phyloP scores from a whole-genome alignment of 805 yeast genomes.

The Isabelozyma gotoi region DNA sequence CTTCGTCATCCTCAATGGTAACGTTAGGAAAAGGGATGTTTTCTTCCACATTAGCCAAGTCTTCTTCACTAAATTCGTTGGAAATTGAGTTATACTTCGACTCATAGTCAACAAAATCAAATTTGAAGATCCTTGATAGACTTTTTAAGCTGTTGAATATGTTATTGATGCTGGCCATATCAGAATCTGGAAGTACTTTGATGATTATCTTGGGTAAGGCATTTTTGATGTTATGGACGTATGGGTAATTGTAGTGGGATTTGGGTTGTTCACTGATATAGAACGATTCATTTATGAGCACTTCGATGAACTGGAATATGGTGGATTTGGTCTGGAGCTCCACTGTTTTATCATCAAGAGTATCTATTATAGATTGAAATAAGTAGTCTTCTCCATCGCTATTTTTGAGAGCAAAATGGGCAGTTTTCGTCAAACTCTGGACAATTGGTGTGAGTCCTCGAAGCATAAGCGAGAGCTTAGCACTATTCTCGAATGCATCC shows the following conservation, averaged over 20 bases:
- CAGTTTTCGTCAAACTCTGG: conserved; percentile 49
- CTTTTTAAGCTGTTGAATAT: conserved; percentile 35
- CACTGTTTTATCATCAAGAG: conserved; percentile 44
- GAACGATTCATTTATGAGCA: conserved; percentile 45
- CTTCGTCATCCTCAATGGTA: conserved; percentile 15
- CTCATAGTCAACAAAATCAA: conserved; percentile 25
- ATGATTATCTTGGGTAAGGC: conserved; percentile 33
- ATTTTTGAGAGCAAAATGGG: conserved; percentile 56
- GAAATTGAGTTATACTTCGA: conserved; percentile 25
- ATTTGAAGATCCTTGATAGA: conserved; percentile 35
- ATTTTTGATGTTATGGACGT: conserved; percentile 30
- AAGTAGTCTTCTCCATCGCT: conserved; percentile 65
- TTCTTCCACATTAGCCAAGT: conserved; percentile 27
- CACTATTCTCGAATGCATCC: conserved; percentile 88
- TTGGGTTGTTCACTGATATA: conserved; percentile 33
- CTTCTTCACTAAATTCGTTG: conserved; percentile 34
- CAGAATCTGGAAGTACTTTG: conserved; percentile 34
- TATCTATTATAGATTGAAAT: conserved; percentile 64
- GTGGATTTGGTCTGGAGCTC: conserved; percentile 65
- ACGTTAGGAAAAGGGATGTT: conserved; percentile 36
- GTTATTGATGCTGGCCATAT: conserved; percentile 35
- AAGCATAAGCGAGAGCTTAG: conserved; percentile 69
- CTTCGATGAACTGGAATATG: conserved; percentile 68
- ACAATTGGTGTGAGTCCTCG: conserved; percentile 64
- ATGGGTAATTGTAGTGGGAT: conserved; percentile 36